A percentile compares a stretch with the other conserved stretches of the same genome.
Evolutionary conservation across 176 grass and related monocot genomes (phyloP).

Genomic region (Calamus simplicifolius): DNA sequence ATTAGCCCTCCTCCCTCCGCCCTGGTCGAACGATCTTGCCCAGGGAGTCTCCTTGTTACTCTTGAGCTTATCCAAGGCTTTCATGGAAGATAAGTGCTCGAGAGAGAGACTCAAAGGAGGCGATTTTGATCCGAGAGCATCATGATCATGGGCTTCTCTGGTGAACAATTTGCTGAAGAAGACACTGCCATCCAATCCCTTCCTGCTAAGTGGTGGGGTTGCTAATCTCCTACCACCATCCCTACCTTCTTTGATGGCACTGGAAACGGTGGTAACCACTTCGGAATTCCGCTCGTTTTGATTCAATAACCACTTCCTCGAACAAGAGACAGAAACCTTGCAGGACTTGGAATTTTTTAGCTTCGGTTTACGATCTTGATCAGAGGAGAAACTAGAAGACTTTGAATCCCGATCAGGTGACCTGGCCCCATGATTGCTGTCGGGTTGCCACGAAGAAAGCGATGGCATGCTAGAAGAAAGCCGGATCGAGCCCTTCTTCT

Average conservation of each 20-base stretch:
- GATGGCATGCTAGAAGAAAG: constrained; percentile 25
- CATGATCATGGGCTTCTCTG: constrained; percentile 20
- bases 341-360: not conserved
- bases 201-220: constrained; percentile 62
- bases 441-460: constrained; percentile 8
- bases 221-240: constrained; percentile 68
- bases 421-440: constrained; percentile 7
- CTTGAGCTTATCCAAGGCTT: constrained; percentile 17
- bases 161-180: constrained; percentile 46
- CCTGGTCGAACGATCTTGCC: constrained; percentile 29
- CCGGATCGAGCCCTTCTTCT: constrained; percentile 9
- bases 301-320: not conserved
- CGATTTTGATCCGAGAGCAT: not conserved
- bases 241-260: constrained; percentile 72
- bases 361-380: constrained; percentile 38
- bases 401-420: constrained; percentile 3
- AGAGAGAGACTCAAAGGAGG: not conserved
- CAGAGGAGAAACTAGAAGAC: not conserved
- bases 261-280: constrained; percentile 44
- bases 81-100: constrained; percentile 7
- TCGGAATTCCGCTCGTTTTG: not conserved
- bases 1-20: constrained; percentile 42
- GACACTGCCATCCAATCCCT: constrained; percentile 48
- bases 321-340: constrained; percentile 44
- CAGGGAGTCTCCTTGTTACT: constrained; percentile 35